Percentiles rank a stretch among this genome's conserved stretches.
These are phyloP conservation scores for Sarocladiaceae sp. DNA, from an alignment of 2,329 filamentous ascomycete genomes.

Conservation along the genomic window DNA sequence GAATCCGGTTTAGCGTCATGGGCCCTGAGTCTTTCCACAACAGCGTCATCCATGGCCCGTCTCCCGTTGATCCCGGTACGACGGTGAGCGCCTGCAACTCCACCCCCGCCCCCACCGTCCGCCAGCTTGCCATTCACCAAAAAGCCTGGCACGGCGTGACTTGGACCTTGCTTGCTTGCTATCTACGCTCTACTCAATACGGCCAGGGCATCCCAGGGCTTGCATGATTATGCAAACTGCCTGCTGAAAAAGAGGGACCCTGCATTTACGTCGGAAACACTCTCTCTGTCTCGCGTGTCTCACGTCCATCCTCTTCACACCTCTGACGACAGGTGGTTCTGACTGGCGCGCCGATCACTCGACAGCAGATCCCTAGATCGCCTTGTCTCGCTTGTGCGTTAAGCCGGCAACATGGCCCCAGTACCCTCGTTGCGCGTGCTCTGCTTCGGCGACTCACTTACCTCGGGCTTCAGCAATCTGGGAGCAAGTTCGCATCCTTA, in stretches of 20 bases:
- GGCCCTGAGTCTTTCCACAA: no score
- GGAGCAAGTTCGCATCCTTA: conserved; percentile 50
- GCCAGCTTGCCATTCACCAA: not conserved
- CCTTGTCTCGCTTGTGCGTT: not conserved
- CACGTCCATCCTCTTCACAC: no score
- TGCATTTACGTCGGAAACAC: not conserved
- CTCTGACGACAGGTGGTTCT: no score
- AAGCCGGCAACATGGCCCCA: conserved; percentile 9
- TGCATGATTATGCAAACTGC: no score
- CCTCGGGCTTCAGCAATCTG: conserved; percentile 45
- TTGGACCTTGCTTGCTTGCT: not conserved
- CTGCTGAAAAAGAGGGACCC: no score
- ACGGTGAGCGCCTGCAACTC: not conserved
- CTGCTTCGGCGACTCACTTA: conserved; percentile 64
- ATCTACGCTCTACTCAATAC: no score
- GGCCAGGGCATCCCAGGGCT: no score
- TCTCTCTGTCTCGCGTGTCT: not conserved
- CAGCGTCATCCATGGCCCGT: conserved; percentile 4
- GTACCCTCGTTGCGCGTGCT: conserved; percentile 46
- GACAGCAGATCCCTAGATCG: no score
- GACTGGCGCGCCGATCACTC: no score
- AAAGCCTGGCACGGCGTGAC: not conserved
- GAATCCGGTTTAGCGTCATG: not conserved
- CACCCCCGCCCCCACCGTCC: conserved; percentile 1
- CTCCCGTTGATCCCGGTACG: conserved; percentile 1